Percentiles rank a stretch among this genome's conserved stretches.
Conservation (phyloP, 1,284 basidiomycete species). For the Mrakiaceae sp. region DNA sequence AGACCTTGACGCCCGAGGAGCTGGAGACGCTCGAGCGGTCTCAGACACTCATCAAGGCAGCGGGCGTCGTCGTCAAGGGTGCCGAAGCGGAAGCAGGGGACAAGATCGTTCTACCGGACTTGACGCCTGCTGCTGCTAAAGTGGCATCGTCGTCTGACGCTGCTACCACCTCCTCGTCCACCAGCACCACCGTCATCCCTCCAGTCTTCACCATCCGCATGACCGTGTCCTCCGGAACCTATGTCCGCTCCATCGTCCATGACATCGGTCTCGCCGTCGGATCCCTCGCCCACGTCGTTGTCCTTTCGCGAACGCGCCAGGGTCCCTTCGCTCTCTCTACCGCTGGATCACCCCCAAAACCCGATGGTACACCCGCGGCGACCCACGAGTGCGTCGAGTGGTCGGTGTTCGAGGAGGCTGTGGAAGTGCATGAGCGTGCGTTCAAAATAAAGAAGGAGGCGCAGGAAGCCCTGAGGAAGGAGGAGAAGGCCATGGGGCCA, state of each 20-base stretch:
- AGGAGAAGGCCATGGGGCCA: constrained; percentile 23
- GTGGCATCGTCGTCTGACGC: constrained; percentile 32
- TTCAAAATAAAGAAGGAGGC: constrained; percentile 2
- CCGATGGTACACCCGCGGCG: neutral
- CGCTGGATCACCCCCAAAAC: constrained; percentile 20
- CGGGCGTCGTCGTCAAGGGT: neutral
- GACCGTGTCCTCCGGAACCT: constrained; percentile 93
- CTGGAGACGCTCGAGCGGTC: constrained; percentile 57
- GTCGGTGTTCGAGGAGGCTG: constrained; percentile 21
- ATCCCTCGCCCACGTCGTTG: constrained; percentile 82
- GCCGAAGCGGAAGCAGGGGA: too few relatives aligned
- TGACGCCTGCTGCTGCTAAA: constrained; percentile 24
- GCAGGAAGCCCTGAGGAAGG: constrained; percentile 4
- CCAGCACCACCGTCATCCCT: constrained; percentile 34
- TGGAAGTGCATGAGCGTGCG: constrained; percentile 19
- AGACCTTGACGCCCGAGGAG: constrained; percentile 55
- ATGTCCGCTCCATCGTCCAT: constrained; percentile 83
- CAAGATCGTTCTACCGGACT: too few relatives aligned
- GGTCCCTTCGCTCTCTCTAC: constrained; percentile 53
- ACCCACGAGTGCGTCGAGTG: constrained; percentile 24
- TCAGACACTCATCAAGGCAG: constrained; percentile 23
- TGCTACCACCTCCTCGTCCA: constrained; percentile 11
- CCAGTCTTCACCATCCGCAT: constrained; percentile 77
- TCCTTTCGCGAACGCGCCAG: constrained; percentile 71
- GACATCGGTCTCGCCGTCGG: constrained; percentile 72